phyloP scores from a whole-genome alignment of 1,139 yeast species.

The Scheffersomyces lignicola region DNA sequence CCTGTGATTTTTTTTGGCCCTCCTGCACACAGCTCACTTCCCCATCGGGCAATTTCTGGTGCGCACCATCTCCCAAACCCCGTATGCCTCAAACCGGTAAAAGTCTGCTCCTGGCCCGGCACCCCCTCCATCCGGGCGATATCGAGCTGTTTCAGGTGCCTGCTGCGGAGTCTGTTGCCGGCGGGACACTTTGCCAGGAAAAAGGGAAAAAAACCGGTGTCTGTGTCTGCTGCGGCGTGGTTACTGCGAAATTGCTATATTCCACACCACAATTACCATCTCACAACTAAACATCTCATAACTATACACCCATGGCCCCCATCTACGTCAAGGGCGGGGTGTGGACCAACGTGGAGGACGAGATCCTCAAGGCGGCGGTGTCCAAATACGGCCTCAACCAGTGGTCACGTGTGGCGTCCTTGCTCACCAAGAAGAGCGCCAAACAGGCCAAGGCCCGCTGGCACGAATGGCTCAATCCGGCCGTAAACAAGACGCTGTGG shows the following conservation, averaged over 20 bases:
- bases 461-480: conserved; percentile 86
- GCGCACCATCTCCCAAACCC: too few species aligned
- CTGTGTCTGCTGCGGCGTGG: too few species aligned
- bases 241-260: too few species aligned
- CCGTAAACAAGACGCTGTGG: conserved; percentile 67
- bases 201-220: conserved; percentile 4
- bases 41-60: too few species aligned
- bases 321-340: conserved; percentile 82
- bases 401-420: conserved; percentile 91
- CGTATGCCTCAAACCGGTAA: too few species aligned
- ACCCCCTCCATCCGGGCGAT: too few species aligned
- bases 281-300: too few species aligned
- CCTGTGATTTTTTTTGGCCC: too few species aligned
- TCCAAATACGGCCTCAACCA: conserved; percentile 92
- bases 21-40: too few species aligned
- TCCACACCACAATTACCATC: too few species aligned
- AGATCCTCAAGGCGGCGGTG: conserved; percentile 85
- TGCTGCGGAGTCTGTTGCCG: conserved; percentile 4
- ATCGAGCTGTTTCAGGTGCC: conserved; percentile 1
- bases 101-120: too few species aligned
- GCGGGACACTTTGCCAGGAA: not conserved
- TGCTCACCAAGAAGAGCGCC: conserved; percentile 82
- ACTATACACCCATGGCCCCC: conserved; percentile 49
- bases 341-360: conserved; percentile 93
- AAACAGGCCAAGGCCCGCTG: conserved; percentile 92